phyloP scores from a whole-genome alignment of 495 filamentous ascomycete species.

The Penicillium canescens region DNA sequence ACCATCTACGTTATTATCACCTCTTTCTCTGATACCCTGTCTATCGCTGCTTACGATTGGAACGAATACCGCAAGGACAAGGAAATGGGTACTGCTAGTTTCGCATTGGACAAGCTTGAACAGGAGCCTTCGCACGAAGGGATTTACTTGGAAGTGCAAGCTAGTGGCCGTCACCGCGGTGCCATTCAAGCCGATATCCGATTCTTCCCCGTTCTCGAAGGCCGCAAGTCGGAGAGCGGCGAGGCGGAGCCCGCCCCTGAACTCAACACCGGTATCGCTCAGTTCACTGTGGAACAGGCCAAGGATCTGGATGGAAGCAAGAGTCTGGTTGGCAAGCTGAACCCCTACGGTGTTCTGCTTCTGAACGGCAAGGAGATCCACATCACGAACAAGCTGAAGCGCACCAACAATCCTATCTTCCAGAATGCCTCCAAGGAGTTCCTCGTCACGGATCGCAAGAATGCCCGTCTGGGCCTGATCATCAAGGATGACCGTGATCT shows the following conservation, averaged over 20 bases:
- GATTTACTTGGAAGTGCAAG: slow-evolving; percentile 76
- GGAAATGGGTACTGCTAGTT: slow-evolving; percentile 83
- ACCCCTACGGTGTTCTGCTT: slow-evolving; percentile 83
- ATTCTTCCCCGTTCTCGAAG: slow-evolving; percentile 91
- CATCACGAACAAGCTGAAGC: slow-evolving; percentile 83
- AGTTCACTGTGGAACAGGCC: slow-evolving; percentile 90
- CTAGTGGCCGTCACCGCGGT: slow-evolving; percentile 82
- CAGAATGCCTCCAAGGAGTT: slow-evolving; percentile 88
- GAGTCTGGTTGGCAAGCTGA: slow-evolving; percentile 84
- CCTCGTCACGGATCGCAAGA: slow-evolving; percentile 88
- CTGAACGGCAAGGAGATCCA: slow-evolving; percentile 90
- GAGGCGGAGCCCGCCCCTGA: slow-evolving; percentile 79
- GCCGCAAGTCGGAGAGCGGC: slow-evolving; percentile 69
- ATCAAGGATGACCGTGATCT: slow-evolving; percentile 95
- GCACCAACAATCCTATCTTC: slow-evolving; percentile 95
- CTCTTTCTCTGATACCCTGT: slow-evolving; percentile 81
- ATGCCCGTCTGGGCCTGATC: slow-evolving; percentile 81
- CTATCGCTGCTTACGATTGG: slow-evolving; percentile 83
- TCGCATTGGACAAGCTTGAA: slow-evolving; percentile 79
- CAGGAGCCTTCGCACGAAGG: slow-evolving; percentile 77
- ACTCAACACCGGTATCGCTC: slow-evolving; percentile 86
- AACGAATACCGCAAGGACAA: slow-evolving; percentile 97
- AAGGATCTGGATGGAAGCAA: slow-evolving; percentile 92
- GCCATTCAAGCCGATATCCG: slow-evolving; percentile 78
- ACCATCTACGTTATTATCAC: slow-evolving; percentile 93